phyloP scores from a whole-genome alignment of 2,329 filamentous ascomycete species.

The Venturia nashicola region DNA sequence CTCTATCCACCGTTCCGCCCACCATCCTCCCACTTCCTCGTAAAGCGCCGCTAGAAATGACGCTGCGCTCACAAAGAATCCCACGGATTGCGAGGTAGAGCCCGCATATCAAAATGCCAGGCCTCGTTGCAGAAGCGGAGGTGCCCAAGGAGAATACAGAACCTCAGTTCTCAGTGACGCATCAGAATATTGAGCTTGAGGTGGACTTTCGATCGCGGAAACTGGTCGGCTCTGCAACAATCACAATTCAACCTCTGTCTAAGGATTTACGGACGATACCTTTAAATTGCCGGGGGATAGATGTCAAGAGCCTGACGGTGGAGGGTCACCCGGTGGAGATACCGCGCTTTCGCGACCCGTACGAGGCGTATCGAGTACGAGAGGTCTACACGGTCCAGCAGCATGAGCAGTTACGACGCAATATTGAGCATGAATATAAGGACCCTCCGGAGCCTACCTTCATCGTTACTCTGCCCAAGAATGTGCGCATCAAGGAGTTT shows the following conservation, averaged over 20 bases:
- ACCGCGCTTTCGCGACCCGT: conserved; percentile 48
- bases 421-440: conserved; percentile 46
- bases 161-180: conserved; percentile 48
- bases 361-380: conserved; percentile 51
- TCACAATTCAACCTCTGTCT: conserved; percentile 59
- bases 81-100: conserved; percentile 8
- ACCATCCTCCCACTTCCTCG: background rate
- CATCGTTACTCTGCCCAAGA: conserved; percentile 45
- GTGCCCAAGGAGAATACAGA: conserved; percentile 15
- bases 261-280: conserved; percentile 42
- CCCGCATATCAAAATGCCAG: conserved; percentile 11
- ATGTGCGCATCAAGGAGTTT: conserved; percentile 49
- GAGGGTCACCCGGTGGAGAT: conserved; percentile 26
- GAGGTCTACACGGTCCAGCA: conserved; percentile 53
- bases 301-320: conserved; percentile 38
- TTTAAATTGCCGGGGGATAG: conserved; percentile 52
- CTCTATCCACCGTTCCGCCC: background rate
- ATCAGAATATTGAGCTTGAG: conserved; percentile 82
- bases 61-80: background rate
- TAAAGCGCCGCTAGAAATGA: conserved; percentile 6
- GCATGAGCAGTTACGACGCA: conserved; percentile 63
- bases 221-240: conserved; percentile 67
- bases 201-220: conserved; percentile 69
- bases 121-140: conserved; percentile 13
- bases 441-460: conserved; percentile 44